A percentile compares a stretch with the other conserved stretches of the same genome.
phyloP scores from a whole-genome alignment of 1,139 yeast genomes.

The Geotrichum aggregatum region DNA sequence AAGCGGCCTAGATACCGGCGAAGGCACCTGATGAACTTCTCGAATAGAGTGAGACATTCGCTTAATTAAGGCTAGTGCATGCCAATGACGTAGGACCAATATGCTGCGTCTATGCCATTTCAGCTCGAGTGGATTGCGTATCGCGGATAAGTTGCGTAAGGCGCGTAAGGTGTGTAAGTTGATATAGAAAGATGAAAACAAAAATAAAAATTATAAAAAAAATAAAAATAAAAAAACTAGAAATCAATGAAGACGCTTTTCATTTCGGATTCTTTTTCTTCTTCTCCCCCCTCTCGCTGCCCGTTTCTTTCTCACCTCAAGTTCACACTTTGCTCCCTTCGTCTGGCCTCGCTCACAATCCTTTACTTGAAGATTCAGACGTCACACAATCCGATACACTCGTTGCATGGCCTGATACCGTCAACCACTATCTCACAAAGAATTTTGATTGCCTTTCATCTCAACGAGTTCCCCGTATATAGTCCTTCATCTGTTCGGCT shows the following conservation, averaged over 20 bases:
- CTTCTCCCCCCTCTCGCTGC: not conserved
- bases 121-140: too few species aligned
- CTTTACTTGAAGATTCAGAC: too few species aligned
- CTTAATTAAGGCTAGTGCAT: not conserved
- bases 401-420: not conserved
- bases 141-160: not conserved
- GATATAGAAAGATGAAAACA: not conserved
- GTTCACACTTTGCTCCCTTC: not conserved
- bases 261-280: not conserved
- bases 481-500: too few species aligned
- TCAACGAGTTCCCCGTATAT: too few species aligned
- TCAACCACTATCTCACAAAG: not conserved
- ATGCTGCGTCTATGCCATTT: not conserved
- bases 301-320: not conserved
- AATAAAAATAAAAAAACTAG: not conserved
- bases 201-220: not conserved
- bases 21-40: too few species aligned
- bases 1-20: too few species aligned
- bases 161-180: constrained; percentile 3
- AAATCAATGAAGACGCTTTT: not conserved
- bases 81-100: not conserved
- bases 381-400: not conserved
- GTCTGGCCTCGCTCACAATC: not conserved
- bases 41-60: not conserved
- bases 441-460: too few species aligned